Conservation (phyloP, 2,329 filamentous ascomycete genomes). For the Diaporthe citriasiana region DNA sequence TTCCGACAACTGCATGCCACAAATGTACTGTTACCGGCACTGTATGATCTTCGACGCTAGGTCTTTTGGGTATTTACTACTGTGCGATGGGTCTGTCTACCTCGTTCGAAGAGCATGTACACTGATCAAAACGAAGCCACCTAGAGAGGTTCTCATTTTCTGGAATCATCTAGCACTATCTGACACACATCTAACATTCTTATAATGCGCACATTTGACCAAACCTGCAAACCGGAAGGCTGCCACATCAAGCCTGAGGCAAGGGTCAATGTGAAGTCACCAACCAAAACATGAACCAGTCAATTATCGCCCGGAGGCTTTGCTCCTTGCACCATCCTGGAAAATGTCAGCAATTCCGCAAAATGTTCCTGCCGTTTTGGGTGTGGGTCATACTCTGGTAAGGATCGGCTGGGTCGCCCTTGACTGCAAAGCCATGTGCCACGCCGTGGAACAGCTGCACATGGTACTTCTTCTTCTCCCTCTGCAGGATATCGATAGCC, state of each 20-base stretch:
- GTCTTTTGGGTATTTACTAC: no score
- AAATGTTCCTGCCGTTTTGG: background rate
- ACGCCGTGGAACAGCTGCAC: conserved; percentile 74
- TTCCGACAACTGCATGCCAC: no score
- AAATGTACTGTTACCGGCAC: no score
- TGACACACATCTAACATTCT: no score
- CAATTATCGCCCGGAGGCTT: conserved; percentile 47
- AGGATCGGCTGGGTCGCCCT: conserved; percentile 63
- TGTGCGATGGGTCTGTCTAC: no score
- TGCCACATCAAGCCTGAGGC: background rate
- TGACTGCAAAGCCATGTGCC: conserved; percentile 74
- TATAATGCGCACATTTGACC: no score
- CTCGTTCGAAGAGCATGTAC: no score
- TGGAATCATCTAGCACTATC: no score
- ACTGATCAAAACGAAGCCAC: no score
- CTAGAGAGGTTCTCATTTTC: no score
- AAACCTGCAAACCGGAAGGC: background rate
- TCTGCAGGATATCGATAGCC: conserved; percentile 59
- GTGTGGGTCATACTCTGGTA: conserved; percentile 53
- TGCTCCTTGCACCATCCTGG: conserved; percentile 52
- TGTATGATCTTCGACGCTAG: no score
- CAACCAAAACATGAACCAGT: conserved; percentile 51
- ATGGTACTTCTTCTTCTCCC: conserved; percentile 66
- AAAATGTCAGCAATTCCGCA: background rate
- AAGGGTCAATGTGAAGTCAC: background rate